A percentile compares a stretch with the other conserved stretches of the same genome.
phyloP scores from a whole-genome alignment of 2,329 filamentous ascomycete genomes.

The Karstenula rhodostoma region DNA sequence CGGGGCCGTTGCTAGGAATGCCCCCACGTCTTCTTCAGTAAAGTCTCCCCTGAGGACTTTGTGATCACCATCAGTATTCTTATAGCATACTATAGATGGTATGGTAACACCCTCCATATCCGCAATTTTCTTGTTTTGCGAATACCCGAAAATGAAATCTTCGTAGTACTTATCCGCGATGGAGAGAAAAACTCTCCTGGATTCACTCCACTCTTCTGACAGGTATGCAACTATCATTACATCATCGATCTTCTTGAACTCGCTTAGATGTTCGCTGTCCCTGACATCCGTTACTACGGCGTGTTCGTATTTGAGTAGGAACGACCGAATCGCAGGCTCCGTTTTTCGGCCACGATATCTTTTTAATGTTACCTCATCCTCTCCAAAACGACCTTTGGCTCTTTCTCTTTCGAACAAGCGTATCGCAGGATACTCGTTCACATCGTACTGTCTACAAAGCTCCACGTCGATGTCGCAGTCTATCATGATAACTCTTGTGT shows the following conservation, averaged over 20 bases:
- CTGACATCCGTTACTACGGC: conserved; percentile 20
- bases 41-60: conserved; percentile 25
- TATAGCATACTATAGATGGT: conserved; percentile 30
- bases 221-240: conserved; percentile 30
- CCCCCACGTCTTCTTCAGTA: conserved; percentile 9
- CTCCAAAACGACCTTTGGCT: not conserved
- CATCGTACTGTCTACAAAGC: conserved; percentile 29
- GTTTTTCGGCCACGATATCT: conserved; percentile 31
- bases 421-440: conserved; percentile 33
- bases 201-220: conserved; percentile 11
- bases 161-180: conserved; percentile 21
- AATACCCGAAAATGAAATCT: conserved; percentile 29
- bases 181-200: conserved; percentile 14
- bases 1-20: conserved; percentile 8
- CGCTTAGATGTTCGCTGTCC: not conserved
- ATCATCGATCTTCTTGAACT: conserved; percentile 26
- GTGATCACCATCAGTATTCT: conserved; percentile 30
- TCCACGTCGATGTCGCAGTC: conserved; percentile 30
- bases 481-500: conserved; percentile 24
- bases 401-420: conserved; percentile 20
- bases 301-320: conserved; percentile 23
- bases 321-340: conserved; percentile 21
- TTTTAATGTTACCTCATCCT: conserved; percentile 9
- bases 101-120: conserved; percentile 22
- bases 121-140: conserved; percentile 17